A percentile compares a stretch with the other conserved stretches of the same genome.
These are phyloP conservation scores for Backusella australiensis DNA, from an alignment of 192 early-diverging fungal genomes.

Conservation along the genomic window DNA sequence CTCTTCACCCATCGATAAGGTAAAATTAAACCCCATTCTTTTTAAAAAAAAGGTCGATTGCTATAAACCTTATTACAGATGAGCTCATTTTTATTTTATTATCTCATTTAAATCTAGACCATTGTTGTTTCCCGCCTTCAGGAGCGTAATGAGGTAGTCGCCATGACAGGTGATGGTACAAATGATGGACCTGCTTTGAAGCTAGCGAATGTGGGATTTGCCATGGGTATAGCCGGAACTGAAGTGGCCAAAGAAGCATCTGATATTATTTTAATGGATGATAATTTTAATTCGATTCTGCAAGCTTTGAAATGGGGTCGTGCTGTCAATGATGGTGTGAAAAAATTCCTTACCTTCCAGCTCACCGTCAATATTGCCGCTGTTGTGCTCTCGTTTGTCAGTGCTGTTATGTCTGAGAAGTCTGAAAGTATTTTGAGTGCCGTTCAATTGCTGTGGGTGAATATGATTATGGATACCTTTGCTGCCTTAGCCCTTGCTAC, in stretches of 20 bases:
- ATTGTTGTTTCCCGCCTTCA: conserved; percentile 77
- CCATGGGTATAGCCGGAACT: conserved; percentile 90
- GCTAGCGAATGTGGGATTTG: conserved; percentile 88
- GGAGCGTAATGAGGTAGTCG: conserved; percentile 66
- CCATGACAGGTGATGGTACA: conserved; percentile 83
- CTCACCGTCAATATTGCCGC: conserved; percentile 82
- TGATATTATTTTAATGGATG: conserved; percentile 84
- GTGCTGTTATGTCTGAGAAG: conserved; percentile 63
- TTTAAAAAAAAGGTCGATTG: background rate
- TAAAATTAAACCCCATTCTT: background rate
- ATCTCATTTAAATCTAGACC: conserved; percentile 39
- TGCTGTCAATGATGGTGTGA: conserved; percentile 78
- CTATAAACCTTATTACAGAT: background rate
- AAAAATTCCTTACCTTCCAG: conserved; percentile 87
- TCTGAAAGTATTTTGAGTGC: conserved; percentile 80
- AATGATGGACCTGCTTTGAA: conserved; percentile 90
- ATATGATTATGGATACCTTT: conserved; percentile 93
- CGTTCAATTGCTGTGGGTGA: conserved; percentile 93
- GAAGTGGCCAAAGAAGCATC: conserved; percentile 85
- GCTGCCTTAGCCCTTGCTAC: conserved; percentile 91
- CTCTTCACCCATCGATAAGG: conserved; percentile 84
- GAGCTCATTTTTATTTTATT: background rate
- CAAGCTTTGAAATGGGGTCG: conserved; percentile 81
- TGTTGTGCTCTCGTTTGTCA: conserved; percentile 68
- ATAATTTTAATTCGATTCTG: conserved; percentile 84